Evolutionary conservation across 306 rosid species (phyloP).

Genomic region (Hippophae rhamnoides): DNA sequence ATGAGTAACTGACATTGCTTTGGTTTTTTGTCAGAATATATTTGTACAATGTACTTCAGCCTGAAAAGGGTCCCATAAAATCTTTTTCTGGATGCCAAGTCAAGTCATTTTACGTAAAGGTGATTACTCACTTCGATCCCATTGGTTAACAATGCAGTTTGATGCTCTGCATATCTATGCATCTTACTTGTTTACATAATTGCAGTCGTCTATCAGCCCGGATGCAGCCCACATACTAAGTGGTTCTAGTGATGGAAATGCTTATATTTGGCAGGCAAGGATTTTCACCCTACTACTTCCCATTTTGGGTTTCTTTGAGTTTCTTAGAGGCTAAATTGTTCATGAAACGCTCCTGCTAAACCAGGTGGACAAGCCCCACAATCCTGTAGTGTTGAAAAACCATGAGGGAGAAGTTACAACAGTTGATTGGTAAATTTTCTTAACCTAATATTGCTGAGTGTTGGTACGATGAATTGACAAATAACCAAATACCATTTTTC

Average conservation of each 20-base stretch:
- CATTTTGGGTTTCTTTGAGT: conserved; percentile 3
- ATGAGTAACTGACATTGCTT: neutral
- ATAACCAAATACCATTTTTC: conserved; percentile 4
- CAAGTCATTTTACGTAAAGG: conserved; percentile 87
- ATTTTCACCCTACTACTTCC: neutral
- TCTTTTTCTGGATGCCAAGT: conserved; percentile 58
- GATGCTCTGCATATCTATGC: neutral
- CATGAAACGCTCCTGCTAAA: conserved; percentile 15
- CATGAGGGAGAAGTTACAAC: conserved; percentile 84
- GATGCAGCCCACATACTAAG: conserved; percentile 69
- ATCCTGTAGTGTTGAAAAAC: conserved; percentile 44
- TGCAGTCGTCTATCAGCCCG: conserved; percentile 78
- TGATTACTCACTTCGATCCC: conserved; percentile 17
- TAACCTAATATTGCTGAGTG: conserved; percentile 16
- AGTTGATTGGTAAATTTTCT: conserved; percentile 57
- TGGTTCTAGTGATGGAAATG: conserved; percentile 84
- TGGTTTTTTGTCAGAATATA: conserved; percentile 47
- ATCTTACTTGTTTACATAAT: conserved; percentile 20
- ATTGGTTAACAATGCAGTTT: conserved; percentile 1
- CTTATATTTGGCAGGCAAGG: conserved; percentile 79
- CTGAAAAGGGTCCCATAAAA: conserved; percentile 68
- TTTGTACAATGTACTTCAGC: conserved; percentile 65
- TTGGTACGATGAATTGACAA: neutral
- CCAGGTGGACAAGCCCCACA: conserved; percentile 65
- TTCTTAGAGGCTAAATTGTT: conserved; percentile 5